Conservation (phyloP, 176 grass and related monocot genomes). For the Tillandsia leiboldiana region DNA sequence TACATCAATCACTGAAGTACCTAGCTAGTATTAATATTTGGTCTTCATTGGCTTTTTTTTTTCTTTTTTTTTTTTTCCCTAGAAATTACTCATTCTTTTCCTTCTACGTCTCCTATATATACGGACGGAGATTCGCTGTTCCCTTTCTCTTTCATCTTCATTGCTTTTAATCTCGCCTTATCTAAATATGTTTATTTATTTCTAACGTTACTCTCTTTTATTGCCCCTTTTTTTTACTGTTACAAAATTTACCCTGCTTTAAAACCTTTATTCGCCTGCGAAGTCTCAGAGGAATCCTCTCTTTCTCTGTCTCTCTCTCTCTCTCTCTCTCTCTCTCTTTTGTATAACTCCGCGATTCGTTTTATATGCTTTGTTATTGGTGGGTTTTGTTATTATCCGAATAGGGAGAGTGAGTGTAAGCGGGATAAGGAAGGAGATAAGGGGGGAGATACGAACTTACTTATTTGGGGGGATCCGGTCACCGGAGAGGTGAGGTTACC, state of each 20-base stretch:
- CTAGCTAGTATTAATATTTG: not conserved
- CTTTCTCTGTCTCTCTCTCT: not conserved
- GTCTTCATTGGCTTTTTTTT: not conserved
- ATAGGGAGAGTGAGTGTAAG: not conserved
- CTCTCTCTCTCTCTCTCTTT: not conserved
- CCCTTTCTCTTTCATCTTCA: not conserved
- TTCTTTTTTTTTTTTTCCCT: not conserved
- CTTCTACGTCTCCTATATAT: not conserved
- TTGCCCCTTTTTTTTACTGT: not conserved
- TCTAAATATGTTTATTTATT: conserved; percentile 3
- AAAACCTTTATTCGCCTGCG: conserved; percentile 12
- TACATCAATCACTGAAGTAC: not conserved
- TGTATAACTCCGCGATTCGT: not conserved
- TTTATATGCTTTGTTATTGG: not conserved
- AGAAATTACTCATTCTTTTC: conserved; percentile 14
- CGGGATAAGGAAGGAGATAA: not conserved
- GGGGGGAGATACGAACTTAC: not conserved
- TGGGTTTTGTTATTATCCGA: not conserved
- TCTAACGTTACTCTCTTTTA: not conserved
- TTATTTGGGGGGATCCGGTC: not conserved
- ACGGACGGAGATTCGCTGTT: conserved; percentile 9
- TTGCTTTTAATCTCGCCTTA: not conserved
- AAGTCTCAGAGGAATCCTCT: conserved; percentile 22
- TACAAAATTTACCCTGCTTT: not conserved
- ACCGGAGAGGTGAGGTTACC: not conserved